Base-by-base conservation (phyloP, 371 early-diverging fungal genomes). In the Mucor sp. region DNA sequence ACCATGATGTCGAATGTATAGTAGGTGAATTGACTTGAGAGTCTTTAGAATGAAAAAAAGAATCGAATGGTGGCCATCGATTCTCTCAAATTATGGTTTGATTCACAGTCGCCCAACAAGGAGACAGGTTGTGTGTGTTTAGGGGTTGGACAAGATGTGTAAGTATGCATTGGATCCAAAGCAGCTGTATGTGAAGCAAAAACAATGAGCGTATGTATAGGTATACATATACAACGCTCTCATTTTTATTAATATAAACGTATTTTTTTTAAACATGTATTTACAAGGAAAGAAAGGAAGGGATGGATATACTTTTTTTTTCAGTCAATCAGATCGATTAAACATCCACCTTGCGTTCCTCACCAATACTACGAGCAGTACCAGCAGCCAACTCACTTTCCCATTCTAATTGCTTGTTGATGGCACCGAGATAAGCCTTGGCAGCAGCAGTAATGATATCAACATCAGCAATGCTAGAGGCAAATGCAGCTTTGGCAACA, bases 361-460 rank as follows among this genome's bases (percentile, higher is more conserved):
- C 82, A 50, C 63, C 66, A 39, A 75, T 53, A 58, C 82, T 82
- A 48, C 75, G 68, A 30, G 71, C 77, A 32, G 70, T 67, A 19
- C 74, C 74, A 59, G 69, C 67, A 53, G 68, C 60, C 32, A 72
- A 58, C 41, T 74, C 75, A 63, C 60, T 60, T 63, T 82, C 78
- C 77, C 81, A 72, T 39, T 68, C 78, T 39, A 90, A 66, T 69
- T 91, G 80, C 44, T 88, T 82, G 78, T 96, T 95, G 60, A 96
- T 83, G 21, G 97, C 95, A 65, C 89, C 84, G 41, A 96, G 56
- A 62, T 93, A 96, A 11, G 97, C 96, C 66, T 89, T 92, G 12
- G 95, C 94, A 56, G 89, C 87, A 15, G 96, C 95, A 9, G 84
- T 85, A 62, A 95, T 80, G 62, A 95, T 92, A 73, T 96, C 97